Conservation (phyloP, 352 stramenopile species). For the Globisporangium splendens region DNA sequence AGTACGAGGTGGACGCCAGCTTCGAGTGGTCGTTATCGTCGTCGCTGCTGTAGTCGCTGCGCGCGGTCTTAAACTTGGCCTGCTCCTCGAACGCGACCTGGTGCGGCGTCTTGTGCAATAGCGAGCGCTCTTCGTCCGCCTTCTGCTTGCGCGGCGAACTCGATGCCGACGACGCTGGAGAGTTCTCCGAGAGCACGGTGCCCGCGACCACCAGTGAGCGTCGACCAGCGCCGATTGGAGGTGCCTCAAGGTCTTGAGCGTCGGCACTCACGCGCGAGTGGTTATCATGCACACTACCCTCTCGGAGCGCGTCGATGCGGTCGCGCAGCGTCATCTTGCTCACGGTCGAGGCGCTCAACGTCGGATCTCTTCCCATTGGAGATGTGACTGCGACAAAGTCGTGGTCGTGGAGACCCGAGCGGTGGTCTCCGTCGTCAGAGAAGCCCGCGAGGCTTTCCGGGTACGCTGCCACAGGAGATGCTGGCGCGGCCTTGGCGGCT, state of each 20-base stretch:
- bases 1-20: constrained; percentile 15
- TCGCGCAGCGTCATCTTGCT: constrained; percentile 40
- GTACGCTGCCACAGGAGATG: constrained; percentile 2
- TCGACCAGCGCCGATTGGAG: constrained; percentile 13
- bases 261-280: constrained; percentile 46
- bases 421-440: constrained; percentile 12
- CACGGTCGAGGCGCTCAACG: constrained; percentile 1
- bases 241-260: constrained; percentile 19
- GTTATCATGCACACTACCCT: constrained; percentile 42
- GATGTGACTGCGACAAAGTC: constrained; percentile 24
- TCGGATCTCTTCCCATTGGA: constrained; percentile 12
- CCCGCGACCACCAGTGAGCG: constrained; percentile 31
- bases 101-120: constrained; percentile 11
- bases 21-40: constrained; percentile 10
- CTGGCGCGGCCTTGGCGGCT: constrained; percentile 1
- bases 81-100: constrained; percentile 34
- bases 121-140: constrained; percentile 10
- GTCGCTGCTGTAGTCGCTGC: constrained; percentile 23
- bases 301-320: constrained; percentile 57
- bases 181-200: constrained; percentile 34
- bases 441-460: neutral
- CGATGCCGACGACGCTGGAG: constrained; percentile 19
- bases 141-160: constrained; percentile 1
- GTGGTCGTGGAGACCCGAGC: constrained; percentile 9
- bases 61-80: constrained; percentile 29